Base-by-base conservation (phyloP, 2,329 filamentous ascomycete genomes). In the Leptographium procerum region DNA sequence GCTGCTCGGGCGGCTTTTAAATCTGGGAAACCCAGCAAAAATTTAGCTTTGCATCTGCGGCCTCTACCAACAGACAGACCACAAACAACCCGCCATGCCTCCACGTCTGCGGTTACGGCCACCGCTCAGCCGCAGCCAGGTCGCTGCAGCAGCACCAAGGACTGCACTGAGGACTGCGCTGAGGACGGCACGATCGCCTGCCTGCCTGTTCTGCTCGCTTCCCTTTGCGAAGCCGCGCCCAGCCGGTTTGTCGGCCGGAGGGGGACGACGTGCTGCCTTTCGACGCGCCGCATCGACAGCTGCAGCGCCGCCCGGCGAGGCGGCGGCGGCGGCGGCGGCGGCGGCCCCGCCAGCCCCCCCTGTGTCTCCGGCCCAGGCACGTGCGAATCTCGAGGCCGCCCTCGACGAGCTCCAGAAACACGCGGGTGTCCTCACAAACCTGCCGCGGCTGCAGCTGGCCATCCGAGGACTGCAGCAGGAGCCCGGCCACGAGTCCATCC, bases 401-500 rank as follows among this genome's bases (percentile, higher is more conserved):
- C 74, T 91, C 0, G 69, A 77, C 1, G 77, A 81, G 26, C 75
- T 92, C 3, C 78, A 87, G 65, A 80, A 79, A 56, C 73, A 81
- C 54, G 82, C 83, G 2, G 77, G 81, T 28, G 79, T 77, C 59
- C 79, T 84, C 64, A 77, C 88, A 57, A 87, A 87, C 66, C 77
- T 86, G n/a, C 83, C 86, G 33, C 78, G 86, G 58, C 68, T 91
- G 52, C 85, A 89, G 69, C 79, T 92, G 64, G 88, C 87, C 14
- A 72, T 89, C 26, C 79, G 83, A 62, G 84, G 87, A 26, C 69
- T 86, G 60, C 77, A 79, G 36, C 80, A 86, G 66, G 66, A 69
- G 1, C 71, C 79, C 0, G 83, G 83, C 4, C 67, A 76, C 40
- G 83, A 86, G 67, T 75, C 79, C 2, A 75, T 85, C 34, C 75